phyloP scores from a whole-genome alignment of 352 stramenopile genomes.

The Phytopythium boreale region DNA sequence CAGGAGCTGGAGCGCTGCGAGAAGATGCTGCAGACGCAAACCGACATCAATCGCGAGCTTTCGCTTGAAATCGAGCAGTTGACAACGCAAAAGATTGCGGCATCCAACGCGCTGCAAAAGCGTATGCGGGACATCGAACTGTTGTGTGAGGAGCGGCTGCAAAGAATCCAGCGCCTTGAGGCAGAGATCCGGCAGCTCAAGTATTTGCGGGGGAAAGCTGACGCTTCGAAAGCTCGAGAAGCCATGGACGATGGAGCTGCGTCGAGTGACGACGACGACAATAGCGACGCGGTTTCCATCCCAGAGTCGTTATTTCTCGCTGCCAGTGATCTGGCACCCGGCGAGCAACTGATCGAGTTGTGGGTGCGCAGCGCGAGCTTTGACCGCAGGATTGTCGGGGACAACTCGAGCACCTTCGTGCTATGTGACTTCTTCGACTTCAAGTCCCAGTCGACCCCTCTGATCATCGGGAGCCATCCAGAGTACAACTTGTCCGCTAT shows the following conservation, averaged over 20 bases:
- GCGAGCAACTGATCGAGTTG: constrained; percentile 92
- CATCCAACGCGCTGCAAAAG: constrained; percentile 66
- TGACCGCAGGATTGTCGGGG: constrained; percentile 57
- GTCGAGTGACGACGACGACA: constrained; percentile 37
- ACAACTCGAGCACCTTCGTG: constrained; percentile 87
- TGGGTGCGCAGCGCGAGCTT: constrained; percentile 78
- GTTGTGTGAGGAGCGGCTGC: constrained; percentile 74
- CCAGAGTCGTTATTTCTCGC: constrained; percentile 69
- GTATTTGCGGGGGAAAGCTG: constrained; percentile 61
- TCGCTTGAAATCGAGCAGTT: constrained; percentile 89
- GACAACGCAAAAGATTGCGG: constrained; percentile 65
- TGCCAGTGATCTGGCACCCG: constrained; percentile 55
- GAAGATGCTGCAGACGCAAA: constrained; percentile 93
- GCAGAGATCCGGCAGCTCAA: constrained; percentile 87
- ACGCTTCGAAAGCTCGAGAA: constrained; percentile 20
- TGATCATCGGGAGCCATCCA: constrained; percentile 77
- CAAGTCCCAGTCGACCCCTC: constrained; percentile 89
- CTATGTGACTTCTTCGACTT: constrained; percentile 95
- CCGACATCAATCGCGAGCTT: constrained; percentile 93
- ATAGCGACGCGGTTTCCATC: constrained; percentile 46
- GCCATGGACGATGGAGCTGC: constrained; percentile 18
- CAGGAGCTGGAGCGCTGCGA: constrained; percentile 92
- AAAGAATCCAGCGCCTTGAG: constrained; percentile 81
- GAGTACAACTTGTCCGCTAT: constrained; percentile 91
- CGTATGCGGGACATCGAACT: constrained; percentile 87